Conservation (phyloP, 2,329 filamentous ascomycete species). For the Alternaria triticina region DNA sequence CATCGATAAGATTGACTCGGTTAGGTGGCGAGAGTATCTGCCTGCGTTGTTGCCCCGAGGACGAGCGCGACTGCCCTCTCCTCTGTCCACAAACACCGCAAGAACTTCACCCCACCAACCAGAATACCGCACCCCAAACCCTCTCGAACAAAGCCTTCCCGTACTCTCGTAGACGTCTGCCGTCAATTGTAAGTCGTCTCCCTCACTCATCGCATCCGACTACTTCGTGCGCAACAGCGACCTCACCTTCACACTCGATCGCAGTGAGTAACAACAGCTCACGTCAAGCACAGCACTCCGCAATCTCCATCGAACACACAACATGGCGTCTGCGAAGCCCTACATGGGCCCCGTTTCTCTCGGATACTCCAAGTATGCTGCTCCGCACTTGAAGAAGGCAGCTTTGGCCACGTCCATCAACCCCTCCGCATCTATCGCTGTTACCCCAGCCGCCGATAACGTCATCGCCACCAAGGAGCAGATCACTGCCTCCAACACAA, state of each 20-base stretch:
- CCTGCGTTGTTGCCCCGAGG: not conserved
- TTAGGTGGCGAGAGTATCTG: not conserved
- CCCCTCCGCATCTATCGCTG: not conserved
- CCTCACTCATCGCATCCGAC: not conserved
- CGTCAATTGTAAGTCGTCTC: not conserved
- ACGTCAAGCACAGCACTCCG: not conserved
- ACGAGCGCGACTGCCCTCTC: not conserved
- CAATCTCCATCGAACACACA: not conserved
- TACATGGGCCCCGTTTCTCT: constrained; percentile 21
- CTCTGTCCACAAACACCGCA: not conserved
- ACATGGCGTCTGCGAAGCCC: constrained; percentile 11
- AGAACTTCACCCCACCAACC: not conserved
- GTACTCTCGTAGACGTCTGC: not conserved
- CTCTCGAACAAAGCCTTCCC: not conserved
- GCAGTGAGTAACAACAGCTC: not conserved
- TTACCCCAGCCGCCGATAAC: constrained; percentile 3
- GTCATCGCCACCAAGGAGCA: constrained; percentile 36
- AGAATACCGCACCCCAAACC: not conserved
- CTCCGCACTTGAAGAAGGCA: constrained; percentile 9
- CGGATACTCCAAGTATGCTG: constrained; percentile 28
- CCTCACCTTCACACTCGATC: not conserved
- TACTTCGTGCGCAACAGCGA: not conserved
- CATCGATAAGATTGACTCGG: not conserved
- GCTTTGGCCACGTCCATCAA: constrained; percentile 5
- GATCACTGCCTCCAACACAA: constrained; percentile 17